Evolutionary conservation across 495 filamentous ascomycete genomes (phyloP).

Genomic region (Halenospora varia): DNA sequence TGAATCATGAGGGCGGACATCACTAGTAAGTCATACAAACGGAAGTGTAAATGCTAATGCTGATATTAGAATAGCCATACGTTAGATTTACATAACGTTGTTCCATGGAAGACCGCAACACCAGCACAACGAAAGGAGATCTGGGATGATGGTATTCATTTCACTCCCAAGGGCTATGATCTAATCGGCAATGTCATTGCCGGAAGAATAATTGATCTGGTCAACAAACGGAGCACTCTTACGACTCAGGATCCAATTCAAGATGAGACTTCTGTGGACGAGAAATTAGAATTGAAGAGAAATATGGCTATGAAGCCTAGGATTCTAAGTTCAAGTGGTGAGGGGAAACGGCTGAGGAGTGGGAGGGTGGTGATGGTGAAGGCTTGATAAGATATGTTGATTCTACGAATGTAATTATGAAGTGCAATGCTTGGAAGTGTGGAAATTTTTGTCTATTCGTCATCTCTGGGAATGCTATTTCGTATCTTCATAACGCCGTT

Average conservation of each 20-base stretch:
- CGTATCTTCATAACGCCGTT: conserved; percentile 22
- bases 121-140: conserved; percentile 38
- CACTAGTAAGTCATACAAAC: conserved; percentile 32
- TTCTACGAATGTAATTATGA: neutral
- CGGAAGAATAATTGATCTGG: conserved; percentile 9
- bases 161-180: conserved; percentile 57
- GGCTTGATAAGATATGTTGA: neutral
- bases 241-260: no score
- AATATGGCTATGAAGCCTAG: neutral
- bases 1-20: conserved; percentile 33
- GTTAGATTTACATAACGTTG: conserved; percentile 47
- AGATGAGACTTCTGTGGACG: neutral
- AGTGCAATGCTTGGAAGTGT: neutral
- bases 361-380: neutral
- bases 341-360: neutral
- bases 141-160: conserved; percentile 63
- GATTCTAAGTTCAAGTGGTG: neutral
- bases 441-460: conserved; percentile 5
- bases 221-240: no score
- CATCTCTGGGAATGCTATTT: conserved; percentile 4
- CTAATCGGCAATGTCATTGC: conserved; percentile 52
- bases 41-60: neutral
- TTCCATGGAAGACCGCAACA: conserved; percentile 47
- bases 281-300: neutral
- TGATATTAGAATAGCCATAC: conserved; percentile 29